phyloP scores from a whole-genome alignment of 1,284 basidiomycete genomes.

The Ganoderma boninense region DNA sequence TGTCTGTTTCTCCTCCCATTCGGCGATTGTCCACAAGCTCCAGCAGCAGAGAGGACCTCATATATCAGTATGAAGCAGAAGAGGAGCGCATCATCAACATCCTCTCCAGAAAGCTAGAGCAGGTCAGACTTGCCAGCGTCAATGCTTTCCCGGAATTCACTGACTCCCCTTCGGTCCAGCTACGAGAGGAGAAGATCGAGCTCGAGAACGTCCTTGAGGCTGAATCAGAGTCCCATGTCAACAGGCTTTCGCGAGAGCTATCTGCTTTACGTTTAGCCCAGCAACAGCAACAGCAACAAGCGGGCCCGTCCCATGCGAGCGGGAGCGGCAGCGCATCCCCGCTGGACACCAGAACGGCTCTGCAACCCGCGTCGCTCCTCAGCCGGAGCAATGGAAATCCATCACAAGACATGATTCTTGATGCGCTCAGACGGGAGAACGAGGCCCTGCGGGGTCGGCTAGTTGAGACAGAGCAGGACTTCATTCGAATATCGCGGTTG shows the following conservation, averaged over 20 bases:
- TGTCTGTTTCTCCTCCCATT: constrained; percentile 71
- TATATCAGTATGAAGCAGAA: constrained; percentile 87
- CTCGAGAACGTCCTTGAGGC: constrained; percentile 82
- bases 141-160: constrained; percentile 4
- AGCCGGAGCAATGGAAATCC: constrained; percentile 54
- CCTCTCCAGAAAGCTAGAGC: constrained; percentile 79
- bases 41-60: constrained; percentile 71
- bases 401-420: constrained; percentile 68
- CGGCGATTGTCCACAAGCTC: constrained; percentile 62
- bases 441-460: constrained; percentile 70
- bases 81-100: constrained; percentile 87
- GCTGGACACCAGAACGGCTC: constrained; percentile 32
- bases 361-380: constrained; percentile 34
- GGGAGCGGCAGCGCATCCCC: constrained; percentile 45
- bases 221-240: constrained; percentile 82
- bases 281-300: constrained; percentile 33
- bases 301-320: constrained; percentile 36
- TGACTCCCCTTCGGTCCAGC: constrained; percentile 46
- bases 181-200: constrained; percentile 84
- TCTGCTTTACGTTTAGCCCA: constrained; percentile 68
- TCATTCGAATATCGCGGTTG: constrained; percentile 71
- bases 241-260: constrained; percentile 74
- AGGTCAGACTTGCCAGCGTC: constrained; percentile 54
- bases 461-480: constrained; percentile 77
- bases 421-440: constrained; percentile 79